Percentiles rank a stretch among this genome's conserved stretches.
Evolutionary conservation across 1,139 yeast species (phyloP).

Genomic region (Scheffersomyces lignicola): DNA sequence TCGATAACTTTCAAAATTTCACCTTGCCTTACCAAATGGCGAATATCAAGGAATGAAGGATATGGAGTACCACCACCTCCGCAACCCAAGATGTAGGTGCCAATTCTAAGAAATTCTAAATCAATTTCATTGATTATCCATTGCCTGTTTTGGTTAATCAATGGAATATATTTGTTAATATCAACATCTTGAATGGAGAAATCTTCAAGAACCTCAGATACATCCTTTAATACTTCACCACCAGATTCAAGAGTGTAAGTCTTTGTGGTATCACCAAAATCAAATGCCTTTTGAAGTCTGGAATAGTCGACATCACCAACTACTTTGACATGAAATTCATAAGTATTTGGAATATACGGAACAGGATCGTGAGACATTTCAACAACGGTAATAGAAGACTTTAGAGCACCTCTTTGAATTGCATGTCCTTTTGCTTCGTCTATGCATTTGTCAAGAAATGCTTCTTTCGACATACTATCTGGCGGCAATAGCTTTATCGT

Average conservation of each 20-base stretch:
- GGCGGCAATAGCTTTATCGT: conserved; percentile 13
- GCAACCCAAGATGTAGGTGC: conserved; percentile 47
- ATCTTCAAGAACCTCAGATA: conserved; percentile 6
- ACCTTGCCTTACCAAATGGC: conserved; percentile 33
- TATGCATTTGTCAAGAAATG: conserved; percentile 9
- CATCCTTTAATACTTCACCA: conserved; percentile 10
- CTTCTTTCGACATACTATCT: conserved; percentile 23
- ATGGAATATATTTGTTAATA: conserved; percentile 30
- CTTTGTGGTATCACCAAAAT: conserved; percentile 9
- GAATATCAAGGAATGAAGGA: conserved; percentile 33
- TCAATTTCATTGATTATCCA: conserved; percentile 42
- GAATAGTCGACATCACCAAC: conserved; percentile 42
- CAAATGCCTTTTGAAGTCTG: conserved; percentile 15
- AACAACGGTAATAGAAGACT: conserved; percentile 25
- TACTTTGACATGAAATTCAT: conserved; percentile 32
- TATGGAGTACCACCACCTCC: conserved; percentile 56
- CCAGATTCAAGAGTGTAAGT: conserved; percentile 8
- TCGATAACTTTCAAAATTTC: conserved; percentile 32
- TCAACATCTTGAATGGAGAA: conserved; percentile 14
- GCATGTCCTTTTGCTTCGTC: conserved; percentile 13
- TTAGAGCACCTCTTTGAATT: conserved; percentile 29
- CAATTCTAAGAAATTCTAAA: conserved; percentile 40
- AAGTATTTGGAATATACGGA: conserved; percentile 37
- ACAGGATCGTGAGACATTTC: conserved; percentile 34
- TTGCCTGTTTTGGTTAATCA: conserved; percentile 28